Conservation (phyloP, 2,329 filamentous ascomycete genomes). For the Penicillium sp. region DNA sequence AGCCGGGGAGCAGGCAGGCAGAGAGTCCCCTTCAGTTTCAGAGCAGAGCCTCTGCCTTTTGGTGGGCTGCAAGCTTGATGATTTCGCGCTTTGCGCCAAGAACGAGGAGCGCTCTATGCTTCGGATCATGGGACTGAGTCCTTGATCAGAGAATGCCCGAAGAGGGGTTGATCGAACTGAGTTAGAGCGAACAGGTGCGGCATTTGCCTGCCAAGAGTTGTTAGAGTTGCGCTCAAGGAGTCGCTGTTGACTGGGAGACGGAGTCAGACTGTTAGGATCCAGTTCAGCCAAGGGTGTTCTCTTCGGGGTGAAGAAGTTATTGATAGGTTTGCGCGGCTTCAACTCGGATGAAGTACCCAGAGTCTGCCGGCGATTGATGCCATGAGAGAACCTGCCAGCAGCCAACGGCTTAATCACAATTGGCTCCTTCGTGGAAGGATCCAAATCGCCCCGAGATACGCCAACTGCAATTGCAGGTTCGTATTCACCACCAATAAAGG, state of each 20-base stretch:
- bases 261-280: slow-evolving; percentile 67
- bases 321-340: slow-evolving; percentile 64
- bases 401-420: slow-evolving; percentile 45
- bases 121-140: slow-evolving; percentile 46
- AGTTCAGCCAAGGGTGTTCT: slow-evolving; percentile 66
- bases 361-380: slow-evolving; percentile 42
- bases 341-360: slow-evolving; percentile 50
- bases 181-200: slow-evolving; percentile 44
- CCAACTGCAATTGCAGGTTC: slow-evolving; percentile 68
- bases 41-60: slow-evolving; percentile 57
- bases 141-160: slow-evolving; percentile 37
- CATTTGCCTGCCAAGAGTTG: slow-evolving; percentile 57
- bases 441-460: slow-evolving; percentile 78
- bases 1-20: slow-evolving; percentile 33
- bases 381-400: slow-evolving; percentile 35
- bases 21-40: slow-evolving; percentile 41
- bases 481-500: slow-evolving; percentile 77
- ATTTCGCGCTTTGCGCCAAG: slow-evolving; percentile 37
- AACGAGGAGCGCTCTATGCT: slow-evolving; percentile 44
- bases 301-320: slow-evolving; percentile 65
- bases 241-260: slow-evolving; percentile 64
- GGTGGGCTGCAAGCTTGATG: slow-evolving; percentile 47
- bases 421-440: slow-evolving; percentile 82
- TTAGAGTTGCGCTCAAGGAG: slow-evolving; percentile 57
- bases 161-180: slow-evolving; percentile 37